Evolutionary conservation across 345 rosid genomes (phyloP), one percentile per base, ranked within the genome.

Genomic region (Heritiera littoralis): DNA sequence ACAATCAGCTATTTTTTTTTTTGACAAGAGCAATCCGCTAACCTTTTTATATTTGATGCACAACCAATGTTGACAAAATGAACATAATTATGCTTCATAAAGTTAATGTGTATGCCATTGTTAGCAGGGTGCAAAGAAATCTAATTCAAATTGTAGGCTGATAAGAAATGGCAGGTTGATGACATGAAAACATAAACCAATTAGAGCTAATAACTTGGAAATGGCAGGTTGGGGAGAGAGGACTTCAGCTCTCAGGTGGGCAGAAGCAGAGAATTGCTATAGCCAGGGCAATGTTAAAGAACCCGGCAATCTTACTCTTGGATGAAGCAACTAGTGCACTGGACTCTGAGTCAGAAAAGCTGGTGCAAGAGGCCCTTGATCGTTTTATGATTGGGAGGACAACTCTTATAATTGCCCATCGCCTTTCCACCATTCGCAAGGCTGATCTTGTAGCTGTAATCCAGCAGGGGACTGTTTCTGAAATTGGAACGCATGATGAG

Each of bases 301-400:
- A 95, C 79, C 98, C 99, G 0, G 99, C 99, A 20, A 95, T 95
- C 75, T 84, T 95, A 81, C 89, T 95, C 0, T 84, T 95, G 63
- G 99, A 95, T 32, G 99, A 95, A 85, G 99, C 99, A 12, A 95
- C 99, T 12, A 95, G 99, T 84, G 98, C 99, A 1, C 79, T 95
- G 84, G 99, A 95, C 83, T 94, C 97, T 1, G 99, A 95, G 82
- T 95, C 99, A 7, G 99, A 95, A 85, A 95, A 93, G 82, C 92
- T 95, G 12, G 99, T 95, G 30, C 99, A 95, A 80, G 99, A 93
- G 78, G 99, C 99, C 17, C 93, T 95, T 40, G 99, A 95, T 73
- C 90, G 99, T 51, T 93, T 95, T 85, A 95, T 95, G 99, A 95
- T 95, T 13, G 99, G 99, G 20, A 93, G 99, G 88, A 93, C 99